phyloP scores from a whole-genome alignment of 192 early-diverging fungal species.

The Coemansia sp. region DNA sequence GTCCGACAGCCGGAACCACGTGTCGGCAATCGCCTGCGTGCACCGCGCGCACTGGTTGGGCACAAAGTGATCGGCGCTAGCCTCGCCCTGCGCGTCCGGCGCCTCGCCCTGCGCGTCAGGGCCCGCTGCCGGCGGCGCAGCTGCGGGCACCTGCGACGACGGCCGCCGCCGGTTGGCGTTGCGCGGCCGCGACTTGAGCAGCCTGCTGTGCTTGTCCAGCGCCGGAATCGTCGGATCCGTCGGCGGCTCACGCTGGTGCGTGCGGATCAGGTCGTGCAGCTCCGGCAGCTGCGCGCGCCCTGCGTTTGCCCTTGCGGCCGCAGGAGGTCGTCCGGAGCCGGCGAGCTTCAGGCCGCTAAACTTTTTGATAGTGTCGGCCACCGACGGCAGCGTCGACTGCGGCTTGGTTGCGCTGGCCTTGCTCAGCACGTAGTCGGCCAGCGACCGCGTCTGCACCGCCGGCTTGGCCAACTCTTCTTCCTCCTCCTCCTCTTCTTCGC shows the following conservation, averaged over 20 bases:
- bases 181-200: conserved; percentile 48
- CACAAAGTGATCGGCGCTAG: conserved; percentile 2
- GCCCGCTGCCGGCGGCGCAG: background rate
- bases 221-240: conserved; percentile 36
- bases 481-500: background rate
- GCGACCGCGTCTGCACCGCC: conserved; percentile 10
- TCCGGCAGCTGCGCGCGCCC: conserved; percentile 23
- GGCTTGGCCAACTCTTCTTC: background rate
- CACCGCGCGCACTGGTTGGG: conserved; percentile 49
- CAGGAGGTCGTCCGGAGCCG: background rate
- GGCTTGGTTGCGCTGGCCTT: conserved; percentile 15
- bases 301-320: background rate
- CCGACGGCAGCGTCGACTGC: conserved; percentile 21
- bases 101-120: background rate
- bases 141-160: conserved; percentile 9
- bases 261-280: conserved; percentile 41
- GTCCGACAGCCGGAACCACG: conserved; percentile 52
- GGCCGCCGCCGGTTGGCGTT: conserved; percentile 35
- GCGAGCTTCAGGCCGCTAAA: conserved; percentile 15
- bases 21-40: conserved; percentile 32
- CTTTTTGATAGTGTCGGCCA: conserved; percentile 48
- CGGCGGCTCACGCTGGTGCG: conserved; percentile 45
- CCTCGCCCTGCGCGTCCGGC: background rate
- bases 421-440: conserved; percentile 51
- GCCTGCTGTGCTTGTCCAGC: conserved; percentile 40